phyloP scores from a whole-genome alignment of 768 basidiomycete genomes.

The Sporobolomyces roseus region DNA sequence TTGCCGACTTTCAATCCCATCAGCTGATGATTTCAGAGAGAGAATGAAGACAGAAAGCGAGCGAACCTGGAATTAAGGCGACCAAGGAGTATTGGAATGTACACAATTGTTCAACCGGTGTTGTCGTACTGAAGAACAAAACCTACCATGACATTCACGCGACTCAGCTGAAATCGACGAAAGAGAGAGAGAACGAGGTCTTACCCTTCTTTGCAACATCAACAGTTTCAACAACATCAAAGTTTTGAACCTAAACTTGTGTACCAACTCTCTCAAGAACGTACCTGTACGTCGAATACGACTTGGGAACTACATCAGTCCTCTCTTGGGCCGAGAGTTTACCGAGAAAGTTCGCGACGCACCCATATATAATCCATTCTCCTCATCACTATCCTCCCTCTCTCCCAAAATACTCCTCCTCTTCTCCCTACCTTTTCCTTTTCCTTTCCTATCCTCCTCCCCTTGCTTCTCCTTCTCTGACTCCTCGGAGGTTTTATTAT shows the following conservation, averaged over 20 bases:
- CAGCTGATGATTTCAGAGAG: neutral
- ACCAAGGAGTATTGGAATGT: slow-evolving; percentile 98
- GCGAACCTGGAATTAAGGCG: slow-evolving; percentile 80
- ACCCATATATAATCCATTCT: slow-evolving; percentile 95
- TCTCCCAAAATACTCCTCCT: neutral
- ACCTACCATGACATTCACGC: no score
- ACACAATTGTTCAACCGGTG: slow-evolving; percentile 91
- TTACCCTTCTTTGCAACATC: slow-evolving; percentile 84
- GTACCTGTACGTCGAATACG: no score
- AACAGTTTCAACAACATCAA: slow-evolving; percentile 90
- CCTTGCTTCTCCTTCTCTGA: neutral
- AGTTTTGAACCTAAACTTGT: slow-evolving; percentile 87
- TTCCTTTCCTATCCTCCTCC: neutral
- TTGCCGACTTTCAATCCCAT: no score
- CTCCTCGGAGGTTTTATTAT: neutral
- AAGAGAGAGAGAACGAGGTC: slow-evolving; percentile 30
- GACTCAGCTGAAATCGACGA: no score
- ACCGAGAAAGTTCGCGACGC: slow-evolving; percentile 42
- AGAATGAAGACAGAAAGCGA: slow-evolving; percentile 5
- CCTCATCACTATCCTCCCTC: slow-evolving; percentile 54
- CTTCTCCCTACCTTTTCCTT: neutral
- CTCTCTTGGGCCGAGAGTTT: no score
- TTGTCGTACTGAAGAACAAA: slow-evolving; percentile 75
- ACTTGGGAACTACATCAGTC: no score
- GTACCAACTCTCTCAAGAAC: slow-evolving; percentile 74